A percentile compares a stretch with the other conserved stretches of the same genome.
Conservation (phyloP, 2,329 filamentous ascomycete genomes). For the Thielaviopsis populi region DNA sequence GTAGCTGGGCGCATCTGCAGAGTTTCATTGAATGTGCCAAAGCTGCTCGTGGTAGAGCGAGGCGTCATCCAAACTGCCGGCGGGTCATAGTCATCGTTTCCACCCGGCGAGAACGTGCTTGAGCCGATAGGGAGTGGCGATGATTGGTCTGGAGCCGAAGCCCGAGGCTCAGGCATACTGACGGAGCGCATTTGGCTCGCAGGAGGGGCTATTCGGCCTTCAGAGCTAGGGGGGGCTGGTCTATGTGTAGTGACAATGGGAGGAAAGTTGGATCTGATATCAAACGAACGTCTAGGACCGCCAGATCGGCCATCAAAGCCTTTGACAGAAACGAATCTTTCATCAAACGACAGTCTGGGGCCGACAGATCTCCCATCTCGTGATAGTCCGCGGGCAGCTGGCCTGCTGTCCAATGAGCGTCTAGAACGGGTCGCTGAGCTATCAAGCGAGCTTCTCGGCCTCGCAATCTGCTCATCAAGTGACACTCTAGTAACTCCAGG, state of each 20-base stretch:
- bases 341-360: neutral
- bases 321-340: neutral
- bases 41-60: neutral
- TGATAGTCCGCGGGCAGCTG: neutral
- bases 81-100: slow-evolving; percentile 13
- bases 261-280: neutral
- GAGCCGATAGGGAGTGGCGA: slow-evolving; percentile 1
- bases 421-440: neutral
- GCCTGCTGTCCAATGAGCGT: neutral
- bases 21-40: neutral
- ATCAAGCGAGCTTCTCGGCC: neutral
- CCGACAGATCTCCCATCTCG: neutral
- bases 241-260: neutral
- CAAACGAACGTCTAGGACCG: neutral
- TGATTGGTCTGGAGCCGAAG: neutral
- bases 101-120: slow-evolving; percentile 15
- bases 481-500: neutral
- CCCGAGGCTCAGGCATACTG: neutral
- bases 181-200: neutral
- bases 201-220: neutral
- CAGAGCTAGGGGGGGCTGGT: neutral
- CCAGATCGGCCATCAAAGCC: neutral
- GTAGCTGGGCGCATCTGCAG: neutral
- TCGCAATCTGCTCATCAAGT: neutral
- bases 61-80: slow-evolving; percentile 13